These are phyloP conservation scores for Vitis amurensis DNA, from an alignment of 164 flowering plant genomes.

Conservation along the genomic window DNA sequence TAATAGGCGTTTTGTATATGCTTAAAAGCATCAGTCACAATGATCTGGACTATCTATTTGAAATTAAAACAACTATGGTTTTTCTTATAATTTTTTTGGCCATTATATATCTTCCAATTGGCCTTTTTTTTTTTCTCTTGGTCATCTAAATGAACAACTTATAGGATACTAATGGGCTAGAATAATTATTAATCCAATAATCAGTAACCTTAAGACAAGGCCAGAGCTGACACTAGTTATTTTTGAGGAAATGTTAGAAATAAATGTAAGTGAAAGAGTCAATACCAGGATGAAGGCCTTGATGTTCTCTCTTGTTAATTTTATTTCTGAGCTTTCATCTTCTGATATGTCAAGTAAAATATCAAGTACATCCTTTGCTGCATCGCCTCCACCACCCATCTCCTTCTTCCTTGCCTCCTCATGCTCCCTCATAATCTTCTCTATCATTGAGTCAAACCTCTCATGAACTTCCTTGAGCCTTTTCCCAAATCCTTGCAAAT, in stretches of 20 bases:
- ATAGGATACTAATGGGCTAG: too few species aligned
- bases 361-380: constrained; percentile 19
- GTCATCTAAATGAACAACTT: too few species aligned
- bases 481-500: constrained; percentile 31
- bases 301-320: constrained; percentile 22
- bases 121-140: too few species aligned
- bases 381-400: background rate
- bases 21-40: too few species aligned
- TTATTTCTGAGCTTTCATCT: constrained; percentile 19
- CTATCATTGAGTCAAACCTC: constrained; percentile 34
- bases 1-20: too few species aligned
- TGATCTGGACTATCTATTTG: too few species aligned
- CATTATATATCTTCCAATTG: too few species aligned
- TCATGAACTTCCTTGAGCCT: constrained; percentile 13
- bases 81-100: too few species aligned
- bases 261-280: background rate
- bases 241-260: background rate
- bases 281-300: constrained; percentile 20
- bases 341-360: constrained; percentile 15
- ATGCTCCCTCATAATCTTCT: constrained; percentile 31
- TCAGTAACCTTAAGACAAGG: too few species aligned
- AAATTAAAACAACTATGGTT: too few species aligned
- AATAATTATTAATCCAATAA: too few species aligned
- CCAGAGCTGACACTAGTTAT: too few species aligned
- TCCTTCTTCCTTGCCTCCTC: constrained; percentile 14